Evolutionary conservation across 2,329 filamentous ascomycete species (phyloP).

Genomic region (Penicillium sumatraense): DNA sequence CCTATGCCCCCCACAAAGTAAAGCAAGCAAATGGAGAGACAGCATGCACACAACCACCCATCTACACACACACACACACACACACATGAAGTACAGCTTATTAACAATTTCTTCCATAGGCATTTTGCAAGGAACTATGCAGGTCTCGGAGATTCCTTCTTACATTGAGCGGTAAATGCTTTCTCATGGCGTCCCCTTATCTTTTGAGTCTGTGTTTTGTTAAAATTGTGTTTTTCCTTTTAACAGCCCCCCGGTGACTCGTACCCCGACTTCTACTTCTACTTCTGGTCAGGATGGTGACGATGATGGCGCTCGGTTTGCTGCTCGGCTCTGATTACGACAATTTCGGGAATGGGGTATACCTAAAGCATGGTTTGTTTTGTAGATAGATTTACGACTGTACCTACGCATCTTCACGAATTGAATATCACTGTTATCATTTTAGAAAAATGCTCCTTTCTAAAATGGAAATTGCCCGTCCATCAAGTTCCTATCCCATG

Average conservation of each 20-base stretch:
- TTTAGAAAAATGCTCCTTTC: neutral
- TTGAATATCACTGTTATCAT: neutral
- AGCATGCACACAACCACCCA: no score
- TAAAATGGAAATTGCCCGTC: no score
- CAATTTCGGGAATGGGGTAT: constrained; percentile 1
- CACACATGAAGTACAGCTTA: constrained; percentile 17
- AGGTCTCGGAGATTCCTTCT: constrained; percentile 78
- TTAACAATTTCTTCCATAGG: constrained; percentile 47
- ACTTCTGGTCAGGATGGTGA: constrained; percentile 18
- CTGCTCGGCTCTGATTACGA: constrained; percentile 25
- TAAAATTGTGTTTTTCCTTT: constrained; percentile 22
- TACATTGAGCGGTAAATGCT: constrained; percentile 58
- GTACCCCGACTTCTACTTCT: constrained; percentile 19
- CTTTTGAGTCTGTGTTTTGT: constrained; percentile 21
- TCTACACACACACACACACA: no score
- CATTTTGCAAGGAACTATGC: constrained; percentile 76
- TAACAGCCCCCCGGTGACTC: constrained; percentile 24
- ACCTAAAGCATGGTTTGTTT: constrained; percentile 16
- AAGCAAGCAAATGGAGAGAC: no score
- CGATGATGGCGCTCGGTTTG: constrained; percentile 20
- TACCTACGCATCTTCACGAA: constrained; percentile 24
- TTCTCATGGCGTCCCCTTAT: constrained; percentile 6
- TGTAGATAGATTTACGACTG: constrained; percentile 28
- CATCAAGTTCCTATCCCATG: no score
- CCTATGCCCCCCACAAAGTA: no score